phyloP scores from a whole-genome alignment of 768 basidiomycete species.

The Agrocybe chaxingu region DNA sequence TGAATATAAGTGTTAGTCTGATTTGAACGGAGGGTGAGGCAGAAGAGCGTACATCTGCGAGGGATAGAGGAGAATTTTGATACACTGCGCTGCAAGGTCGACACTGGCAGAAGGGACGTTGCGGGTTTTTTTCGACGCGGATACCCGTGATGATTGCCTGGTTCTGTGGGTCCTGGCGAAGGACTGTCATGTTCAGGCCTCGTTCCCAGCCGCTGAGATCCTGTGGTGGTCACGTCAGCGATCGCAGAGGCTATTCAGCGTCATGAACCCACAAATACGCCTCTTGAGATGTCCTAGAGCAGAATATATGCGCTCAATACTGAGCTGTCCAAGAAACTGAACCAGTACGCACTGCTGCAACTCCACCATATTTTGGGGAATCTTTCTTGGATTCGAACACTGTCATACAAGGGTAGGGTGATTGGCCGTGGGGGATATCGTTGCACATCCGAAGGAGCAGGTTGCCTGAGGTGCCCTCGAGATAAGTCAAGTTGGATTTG shows the following conservation, averaged over 20 bases:
- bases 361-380: background rate
- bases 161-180: slow-evolving; percentile 5
- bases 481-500: slow-evolving; percentile 30
- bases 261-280: background rate
- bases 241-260: background rate
- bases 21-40: slow-evolving; percentile 32
- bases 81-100: slow-evolving; percentile 35
- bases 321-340: no score
- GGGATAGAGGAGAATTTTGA: slow-evolving; percentile 42
- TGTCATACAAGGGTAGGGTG: slow-evolving; percentile 28
- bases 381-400: slow-evolving; percentile 28
- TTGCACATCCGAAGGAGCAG: slow-evolving; percentile 41
- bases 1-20: slow-evolving; percentile 14
- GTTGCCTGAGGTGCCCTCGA: slow-evolving; percentile 24
- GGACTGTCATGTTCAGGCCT: slow-evolving; percentile 11
- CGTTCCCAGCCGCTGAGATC: slow-evolving; percentile 9
- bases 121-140: slow-evolving; percentile 15
- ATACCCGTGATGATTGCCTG: slow-evolving; percentile 22
- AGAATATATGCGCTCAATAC: no score
- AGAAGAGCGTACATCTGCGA: slow-evolving; percentile 38
- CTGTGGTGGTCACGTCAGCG: background rate
- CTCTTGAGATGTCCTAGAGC: no score
- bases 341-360: background rate
- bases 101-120: slow-evolving; percentile 7
- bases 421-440: slow-evolving; percentile 36